Conservation (phyloP, 2,329 filamentous ascomycete species). For the Cladorrhinum sp. region DNA sequence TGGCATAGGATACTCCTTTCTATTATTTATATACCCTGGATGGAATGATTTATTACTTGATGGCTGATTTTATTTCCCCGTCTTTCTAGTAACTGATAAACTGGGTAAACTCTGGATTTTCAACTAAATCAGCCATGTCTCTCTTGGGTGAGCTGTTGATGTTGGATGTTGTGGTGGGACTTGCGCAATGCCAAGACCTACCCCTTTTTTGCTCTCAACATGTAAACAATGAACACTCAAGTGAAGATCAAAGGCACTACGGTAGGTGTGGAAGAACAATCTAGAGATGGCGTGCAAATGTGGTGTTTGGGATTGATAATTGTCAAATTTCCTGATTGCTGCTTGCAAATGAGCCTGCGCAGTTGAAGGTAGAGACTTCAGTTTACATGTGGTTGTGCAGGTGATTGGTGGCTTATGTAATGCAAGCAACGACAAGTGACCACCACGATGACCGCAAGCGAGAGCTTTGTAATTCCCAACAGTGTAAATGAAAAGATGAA, state of each 20-base stretch:
- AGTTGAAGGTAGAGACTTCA: neutral
- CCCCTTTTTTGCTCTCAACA: neutral
- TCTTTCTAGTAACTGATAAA: neutral
- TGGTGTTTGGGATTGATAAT: too few relatives aligned
- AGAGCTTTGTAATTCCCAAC: neutral
- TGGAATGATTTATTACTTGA: neutral
- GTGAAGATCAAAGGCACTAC: too few relatives aligned
- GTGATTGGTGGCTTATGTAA: neutral
- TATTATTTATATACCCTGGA: constrained; percentile 4
- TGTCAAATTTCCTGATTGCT: too few relatives aligned
- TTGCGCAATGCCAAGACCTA: neutral
- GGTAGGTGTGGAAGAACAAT: too few relatives aligned
- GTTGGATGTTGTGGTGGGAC: neutral
- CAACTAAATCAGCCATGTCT: too few relatives aligned
- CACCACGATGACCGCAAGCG: neutral
- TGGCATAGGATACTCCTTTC: neutral
- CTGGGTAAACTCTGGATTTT: too few relatives aligned
- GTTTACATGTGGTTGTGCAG: neutral
- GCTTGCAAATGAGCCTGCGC: neutral
- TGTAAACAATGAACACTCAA: neutral
- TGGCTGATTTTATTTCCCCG: neutral
- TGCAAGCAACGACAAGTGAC: neutral
- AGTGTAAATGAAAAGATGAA: neutral
- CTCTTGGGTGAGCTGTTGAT: too few relatives aligned
- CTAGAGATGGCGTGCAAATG: too few relatives aligned